Evolutionary conservation across 2,329 filamentous ascomycete genomes (phyloP).

Genomic region (Cladorrhinum sp.): DNA sequence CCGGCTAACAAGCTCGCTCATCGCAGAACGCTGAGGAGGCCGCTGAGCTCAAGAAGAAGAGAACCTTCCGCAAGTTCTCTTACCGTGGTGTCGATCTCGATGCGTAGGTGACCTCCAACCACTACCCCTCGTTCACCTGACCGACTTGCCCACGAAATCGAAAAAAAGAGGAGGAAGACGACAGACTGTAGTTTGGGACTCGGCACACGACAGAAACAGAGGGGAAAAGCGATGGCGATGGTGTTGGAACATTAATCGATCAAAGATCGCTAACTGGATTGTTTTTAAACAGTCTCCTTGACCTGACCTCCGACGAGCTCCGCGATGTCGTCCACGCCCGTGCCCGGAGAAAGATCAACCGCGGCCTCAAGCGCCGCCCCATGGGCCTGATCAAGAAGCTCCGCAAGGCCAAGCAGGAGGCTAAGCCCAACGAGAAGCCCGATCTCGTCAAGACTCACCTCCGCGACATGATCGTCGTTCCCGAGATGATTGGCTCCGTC

Average conservation of each 20-base stretch:
- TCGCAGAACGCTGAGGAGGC: constrained; percentile 91
- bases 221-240: not conserved
- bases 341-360: constrained; percentile 98
- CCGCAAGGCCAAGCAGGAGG: constrained; percentile 98
- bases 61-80: constrained; percentile 99
- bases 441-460: constrained; percentile 99
- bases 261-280: constrained; percentile 19
- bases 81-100: constrained; percentile 99
- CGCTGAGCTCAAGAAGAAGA: constrained; percentile 99
- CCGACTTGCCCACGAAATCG: not conserved
- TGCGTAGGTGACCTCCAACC: constrained; percentile 65
- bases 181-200: not conserved
- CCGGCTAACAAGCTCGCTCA: not conserved
- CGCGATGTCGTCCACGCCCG: constrained; percentile 99
- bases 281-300: constrained; percentile 72
- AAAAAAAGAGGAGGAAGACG: constrained; percentile 5
- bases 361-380: constrained; percentile 98
- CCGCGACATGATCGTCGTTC: constrained; percentile 99
- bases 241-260: not conserved
- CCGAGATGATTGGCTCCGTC: constrained; percentile 99
- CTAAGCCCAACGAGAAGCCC: constrained; percentile 99
- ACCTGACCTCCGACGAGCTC: constrained; percentile 97
- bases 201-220: not conserved
- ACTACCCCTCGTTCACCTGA: not conserved
- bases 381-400: constrained; percentile 99